Conservation (phyloP, 2,329 filamentous ascomycete species). For the Zymoseptoria brevis region DNA sequence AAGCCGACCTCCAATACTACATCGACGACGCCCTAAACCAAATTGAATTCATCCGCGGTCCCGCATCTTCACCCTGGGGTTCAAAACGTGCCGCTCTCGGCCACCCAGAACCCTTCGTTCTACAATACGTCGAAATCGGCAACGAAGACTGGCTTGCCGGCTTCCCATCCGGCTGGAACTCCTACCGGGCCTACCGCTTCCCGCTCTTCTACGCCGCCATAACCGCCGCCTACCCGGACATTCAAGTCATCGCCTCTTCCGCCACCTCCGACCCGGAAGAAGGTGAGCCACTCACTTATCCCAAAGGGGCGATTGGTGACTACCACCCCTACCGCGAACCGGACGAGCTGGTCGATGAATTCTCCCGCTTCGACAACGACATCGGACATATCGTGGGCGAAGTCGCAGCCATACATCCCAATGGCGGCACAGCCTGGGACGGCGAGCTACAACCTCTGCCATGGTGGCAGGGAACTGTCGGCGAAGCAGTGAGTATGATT, state of each 20-base stretch:
- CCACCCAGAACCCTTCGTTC: constrained; percentile 51
- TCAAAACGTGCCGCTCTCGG: constrained; percentile 50
- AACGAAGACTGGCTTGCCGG: constrained; percentile 54
- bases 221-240: constrained; percentile 46
- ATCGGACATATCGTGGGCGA: constrained; percentile 1
- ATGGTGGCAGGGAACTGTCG: constrained; percentile 47
- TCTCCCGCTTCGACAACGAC: constrained; percentile 38
- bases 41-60: constrained; percentile 52
- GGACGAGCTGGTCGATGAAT: constrained; percentile 12
- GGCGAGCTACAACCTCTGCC: constrained; percentile 11
- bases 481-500: constrained; percentile 56
- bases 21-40: constrained; percentile 54
- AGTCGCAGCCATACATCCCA: constrained; percentile 13
- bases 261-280: constrained; percentile 14
- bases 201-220: constrained; percentile 52
- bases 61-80: constrained; percentile 46
- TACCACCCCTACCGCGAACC: constrained; percentile 19
- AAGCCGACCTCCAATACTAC: constrained; percentile 45
- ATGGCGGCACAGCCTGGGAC: constrained; percentile 44
- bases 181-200: constrained; percentile 44
- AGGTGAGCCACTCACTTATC: constrained; percentile 11
- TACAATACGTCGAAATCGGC: constrained; percentile 56
- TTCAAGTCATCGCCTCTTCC: constrained; percentile 42
- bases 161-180: constrained; percentile 8
- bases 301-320: constrained; percentile 12